Evolutionary conservation across 73 alveolate genomes (phyloP).

Genomic region (Stentor coeruleus): DNA sequence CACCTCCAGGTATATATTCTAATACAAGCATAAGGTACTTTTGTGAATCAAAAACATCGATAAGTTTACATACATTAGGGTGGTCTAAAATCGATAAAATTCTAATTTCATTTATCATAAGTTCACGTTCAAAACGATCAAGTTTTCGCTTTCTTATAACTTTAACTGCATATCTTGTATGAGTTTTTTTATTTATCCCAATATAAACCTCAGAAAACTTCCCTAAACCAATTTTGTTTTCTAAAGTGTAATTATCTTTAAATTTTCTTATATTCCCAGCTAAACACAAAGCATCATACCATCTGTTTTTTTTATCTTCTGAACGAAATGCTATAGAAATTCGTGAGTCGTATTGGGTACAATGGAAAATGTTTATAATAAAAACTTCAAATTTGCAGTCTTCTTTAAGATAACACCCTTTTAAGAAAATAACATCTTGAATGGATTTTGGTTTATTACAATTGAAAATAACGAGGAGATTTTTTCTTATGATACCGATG

Average conservation of each 20-base stretch:
- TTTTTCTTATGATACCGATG: not conserved
- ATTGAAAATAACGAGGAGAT: not conserved
- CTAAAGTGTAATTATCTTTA: conserved; percentile 9
- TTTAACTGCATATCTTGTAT: not conserved
- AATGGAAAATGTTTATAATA: not conserved
- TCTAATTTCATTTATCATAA: not conserved
- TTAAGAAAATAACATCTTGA: not conserved
- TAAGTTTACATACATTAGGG: not conserved
- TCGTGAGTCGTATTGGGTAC: not conserved
- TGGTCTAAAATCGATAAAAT: not conserved
- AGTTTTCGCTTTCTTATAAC: not conserved
- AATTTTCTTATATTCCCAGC: conserved; percentile 11
- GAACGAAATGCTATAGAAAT: not conserved
- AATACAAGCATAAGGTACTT: not conserved
- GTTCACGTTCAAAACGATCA: not conserved
- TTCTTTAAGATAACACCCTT: conserved; percentile 6
- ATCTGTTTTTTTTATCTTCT: not conserved
- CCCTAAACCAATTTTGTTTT: conserved; percentile 21
- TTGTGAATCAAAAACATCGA: not conserved
- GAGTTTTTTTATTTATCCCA: not conserved
- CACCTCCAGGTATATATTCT: conserved; percentile 45
- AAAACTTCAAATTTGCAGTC: not conserved
- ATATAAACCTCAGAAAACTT: conserved; percentile 16
- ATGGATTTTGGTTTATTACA: not conserved
- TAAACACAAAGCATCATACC: not conserved